Evolutionary conservation across 179 eudicot species (phyloP), one percentile per base, ranked within the genome.

Genomic region (Carnegiea gigantea): DNA sequence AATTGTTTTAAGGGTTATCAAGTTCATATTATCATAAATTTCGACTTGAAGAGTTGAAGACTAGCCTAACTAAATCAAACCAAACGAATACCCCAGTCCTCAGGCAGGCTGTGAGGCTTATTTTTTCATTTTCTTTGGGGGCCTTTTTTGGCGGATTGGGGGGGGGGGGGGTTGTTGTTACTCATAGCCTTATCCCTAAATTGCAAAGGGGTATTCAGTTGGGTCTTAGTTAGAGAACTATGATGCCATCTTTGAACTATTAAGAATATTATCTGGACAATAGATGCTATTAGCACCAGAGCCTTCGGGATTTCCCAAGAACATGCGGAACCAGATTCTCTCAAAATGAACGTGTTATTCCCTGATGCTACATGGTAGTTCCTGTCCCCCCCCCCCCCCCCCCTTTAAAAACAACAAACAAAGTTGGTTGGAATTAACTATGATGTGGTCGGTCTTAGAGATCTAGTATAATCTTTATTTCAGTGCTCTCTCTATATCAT

Each of bases 271-370:
- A 23, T 65, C 75, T 73, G 51, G 43, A 20, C 51, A 24, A 68
- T 43, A 6, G 28, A 54, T 79, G 44, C 82, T 75, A 38, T 73
- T 43, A 57, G 77, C 43, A 38, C 62, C 77, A 46, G 57, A 76
- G 46, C 40, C n/a, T 40, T 68, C 44, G 62, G 33, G 67, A 80
- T 68, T 83, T 82, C 53, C 67, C 17, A 40, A 59, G 73, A 75
- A 24, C 79, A 49, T 65, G 70, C 72, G 51, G 77, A 75, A 83
- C 75, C 77, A 79, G 59, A 75, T 79, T 75, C 82, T 83, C 43
- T 33, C 33, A 44, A 30, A 76, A 51, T 68, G 73, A 48, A 76
- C 38, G 33, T 78, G 53, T 53, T 65, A 74, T 65, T 78, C 68
- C 68, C 28, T 78, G 65, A 83, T 73, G 82, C 77, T 78, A 60